Base-by-base conservation (phyloP, 2,329 filamentous ascomycete species). In the Hypoxylon sp. region DNA sequence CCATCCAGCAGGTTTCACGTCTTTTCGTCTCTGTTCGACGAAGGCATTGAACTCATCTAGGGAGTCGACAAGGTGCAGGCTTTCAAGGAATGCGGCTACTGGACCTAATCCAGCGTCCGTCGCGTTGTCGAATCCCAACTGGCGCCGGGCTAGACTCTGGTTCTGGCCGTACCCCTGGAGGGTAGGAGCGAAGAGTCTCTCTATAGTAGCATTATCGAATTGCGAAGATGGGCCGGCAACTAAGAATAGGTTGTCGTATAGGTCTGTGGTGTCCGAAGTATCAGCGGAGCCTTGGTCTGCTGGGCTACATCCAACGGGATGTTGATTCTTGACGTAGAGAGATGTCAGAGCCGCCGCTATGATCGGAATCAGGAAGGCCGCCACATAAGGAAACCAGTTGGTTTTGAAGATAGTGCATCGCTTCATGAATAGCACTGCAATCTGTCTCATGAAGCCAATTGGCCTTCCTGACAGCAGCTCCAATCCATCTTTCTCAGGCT, bases 291-390 rank as follows among this genome's bases (percentile, higher is more conserved):
- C 55, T 41, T 72, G 70, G 6, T 60, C 62, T 4, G 70, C 81
- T 76, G 59, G 83, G n/a, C 63, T 73, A 46, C 77, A 78, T 17
- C 73, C 72, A 2, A 72, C 36, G 11, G 70, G 71, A 3, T 63
- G 48, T 56, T 78, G 77, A 21, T 73, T 80, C 46, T 86, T 84
- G 6, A 98, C 81, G 73, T 95, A 94, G 1, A 97, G 83, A 2
- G 91, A 92, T 0, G 94, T 92, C 14, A 97, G 81, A 0, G 90
- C 93, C 17, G 93, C 91, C 0, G 93, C 92, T 61, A 93, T 83
- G 58, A 98, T 87, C 0, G 94, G 94, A 11, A 97, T 88, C 0
- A 93, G 72, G 38, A 97, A 84, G 0, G 93, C 93, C 2, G 89
- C 89, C 6, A 90, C 75, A 63, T 94, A 94, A 0, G 93, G 91